A percentile compares a stretch with the other conserved stretches of the same genome.
phyloP scores from a whole-genome alignment of 1,139 yeast genomes.

The Pichia cactophila region DNA sequence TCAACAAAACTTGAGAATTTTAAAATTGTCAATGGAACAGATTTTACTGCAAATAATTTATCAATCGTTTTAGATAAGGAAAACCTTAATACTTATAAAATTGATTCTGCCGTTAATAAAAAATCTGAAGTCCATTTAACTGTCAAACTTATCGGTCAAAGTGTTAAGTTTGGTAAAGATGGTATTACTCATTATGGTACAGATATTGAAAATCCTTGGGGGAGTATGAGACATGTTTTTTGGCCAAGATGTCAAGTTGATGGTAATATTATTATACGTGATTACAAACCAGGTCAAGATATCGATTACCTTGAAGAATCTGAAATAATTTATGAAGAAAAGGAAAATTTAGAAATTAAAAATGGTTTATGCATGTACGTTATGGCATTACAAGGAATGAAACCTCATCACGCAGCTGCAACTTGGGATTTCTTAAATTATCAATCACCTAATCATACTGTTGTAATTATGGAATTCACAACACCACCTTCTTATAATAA shows the following conservation, averaged over 20 bases:
- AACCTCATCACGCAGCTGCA: constrained; percentile 98
- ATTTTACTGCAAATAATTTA: constrained; percentile 69
- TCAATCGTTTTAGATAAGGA: constrained; percentile 56
- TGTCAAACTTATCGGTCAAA: constrained; percentile 59
- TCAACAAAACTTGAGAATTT: constrained; percentile 83
- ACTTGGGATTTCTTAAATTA: constrained; percentile 91
- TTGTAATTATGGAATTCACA: constrained; percentile 88
- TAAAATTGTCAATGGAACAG: constrained; percentile 57
- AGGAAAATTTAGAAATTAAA: constrained; percentile 17
- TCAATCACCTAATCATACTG: constrained; percentile 69
- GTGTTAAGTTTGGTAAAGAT: constrained; percentile 84
- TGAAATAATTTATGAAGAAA: constrained; percentile 10
- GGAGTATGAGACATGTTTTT: constrained; percentile 88
- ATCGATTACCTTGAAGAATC: constrained; percentile 14
- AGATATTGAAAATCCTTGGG: constrained; percentile 84
- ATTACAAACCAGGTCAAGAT: constrained; percentile 11
- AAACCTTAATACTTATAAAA: constrained; percentile 37
- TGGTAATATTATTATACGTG: constrained; percentile 45
- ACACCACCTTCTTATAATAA: constrained; percentile 87
- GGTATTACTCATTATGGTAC: constrained; percentile 84
- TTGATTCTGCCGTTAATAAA: constrained; percentile 60
- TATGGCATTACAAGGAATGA: constrained; percentile 99
- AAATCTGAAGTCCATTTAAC: constrained; percentile 68
- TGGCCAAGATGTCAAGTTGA: constrained; percentile 82
- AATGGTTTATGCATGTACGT: constrained; percentile 56